Evolutionary conservation across 768 basidiomycete species (phyloP).

Genomic region (Mrakia blollopis): DNA sequence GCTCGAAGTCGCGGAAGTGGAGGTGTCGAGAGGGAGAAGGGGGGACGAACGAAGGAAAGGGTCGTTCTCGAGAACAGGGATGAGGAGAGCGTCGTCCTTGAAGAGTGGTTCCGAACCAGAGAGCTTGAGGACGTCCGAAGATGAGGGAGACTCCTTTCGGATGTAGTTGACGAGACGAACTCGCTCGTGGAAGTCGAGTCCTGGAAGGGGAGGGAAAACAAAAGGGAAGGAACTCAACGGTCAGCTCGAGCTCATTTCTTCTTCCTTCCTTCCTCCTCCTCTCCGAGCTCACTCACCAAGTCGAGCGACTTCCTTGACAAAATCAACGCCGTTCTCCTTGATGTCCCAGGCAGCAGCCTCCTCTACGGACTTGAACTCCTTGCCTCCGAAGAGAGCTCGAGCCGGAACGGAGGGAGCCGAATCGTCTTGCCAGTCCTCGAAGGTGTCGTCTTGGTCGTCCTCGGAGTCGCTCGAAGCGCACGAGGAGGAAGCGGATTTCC

Average conservation of each 20-base stretch:
- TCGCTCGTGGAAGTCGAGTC: conserved; percentile 69
- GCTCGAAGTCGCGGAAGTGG: conserved; percentile 54
- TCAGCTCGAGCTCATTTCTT: conserved; percentile 21
- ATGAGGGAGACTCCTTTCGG: conserved; percentile 58
- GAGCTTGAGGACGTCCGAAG: conserved; percentile 48
- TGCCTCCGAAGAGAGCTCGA: conserved; percentile 67
- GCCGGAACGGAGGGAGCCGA: conserved; percentile 44
- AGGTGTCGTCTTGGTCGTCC: conserved; percentile 28
- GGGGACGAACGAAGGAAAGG: conserved; percentile 71
- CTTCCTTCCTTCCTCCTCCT: conserved; percentile 33
- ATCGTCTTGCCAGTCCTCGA: conserved; percentile 36
- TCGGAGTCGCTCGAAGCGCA: conserved; percentile 14
- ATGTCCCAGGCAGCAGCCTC: conserved; percentile 63
- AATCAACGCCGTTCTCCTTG: conserved; percentile 57
- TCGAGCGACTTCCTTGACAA: conserved; percentile 52
- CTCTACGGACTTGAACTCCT: conserved; percentile 55
- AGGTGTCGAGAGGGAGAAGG: conserved; percentile 24
- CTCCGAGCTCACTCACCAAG: conserved; percentile 53
- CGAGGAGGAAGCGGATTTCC: conserved; percentile 12
- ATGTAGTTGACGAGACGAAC: conserved; percentile 84
- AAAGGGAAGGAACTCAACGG: conserved; percentile 16
- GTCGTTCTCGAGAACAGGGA: conserved; percentile 78
- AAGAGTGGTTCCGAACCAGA: conserved; percentile 62
- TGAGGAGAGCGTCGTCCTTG: conserved; percentile 69
- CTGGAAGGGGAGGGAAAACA: conserved; percentile 45